Conservation (phyloP, 345 rosid species). For the Acer negundo region DNA sequence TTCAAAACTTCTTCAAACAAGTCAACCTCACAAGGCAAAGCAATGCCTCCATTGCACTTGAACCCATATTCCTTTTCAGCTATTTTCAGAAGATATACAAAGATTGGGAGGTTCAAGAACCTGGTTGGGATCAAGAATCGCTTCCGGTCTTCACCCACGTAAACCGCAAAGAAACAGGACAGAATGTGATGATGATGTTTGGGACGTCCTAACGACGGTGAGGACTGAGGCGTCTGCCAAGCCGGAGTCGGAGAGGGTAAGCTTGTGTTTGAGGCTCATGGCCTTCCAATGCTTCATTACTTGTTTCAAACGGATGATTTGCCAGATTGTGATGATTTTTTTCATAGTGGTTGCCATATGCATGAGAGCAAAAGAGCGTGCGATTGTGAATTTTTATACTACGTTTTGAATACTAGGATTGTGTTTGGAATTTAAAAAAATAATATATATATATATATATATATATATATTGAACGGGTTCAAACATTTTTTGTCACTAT, state of each 20-base stretch:
- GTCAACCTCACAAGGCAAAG: constrained; percentile 22
- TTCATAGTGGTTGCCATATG: neutral
- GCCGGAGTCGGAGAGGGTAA: neutral
- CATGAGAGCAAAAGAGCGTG: neutral
- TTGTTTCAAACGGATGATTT: constrained; percentile 13
- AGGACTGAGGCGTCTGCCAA: too few relatives aligned
- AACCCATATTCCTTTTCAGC: constrained; percentile 28
- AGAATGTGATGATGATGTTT: neutral
- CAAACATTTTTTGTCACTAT: too few relatives aligned
- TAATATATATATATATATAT: too few relatives aligned
- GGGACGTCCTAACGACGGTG: too few relatives aligned
- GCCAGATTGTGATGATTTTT: neutral
- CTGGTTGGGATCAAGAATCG: constrained; percentile 24
- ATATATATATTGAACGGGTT: too few relatives aligned
- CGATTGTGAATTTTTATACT: too few relatives aligned
- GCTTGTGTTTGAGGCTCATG: neutral
- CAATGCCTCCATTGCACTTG: constrained; percentile 25
- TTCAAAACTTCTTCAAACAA: constrained; percentile 18
- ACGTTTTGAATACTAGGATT: neutral
- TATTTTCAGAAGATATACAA: constrained; percentile 18
- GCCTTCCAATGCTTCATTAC: constrained; percentile 10
- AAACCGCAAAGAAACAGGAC: constrained; percentile 19
- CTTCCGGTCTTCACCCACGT: constrained; percentile 5
- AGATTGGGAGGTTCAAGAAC: constrained; percentile 22
- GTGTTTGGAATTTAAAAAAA: neutral